Percentiles rank a stretch among this genome's conserved stretches.
Conservation (phyloP, 345 rosid genomes). For the Cardamine occulta region DNA sequence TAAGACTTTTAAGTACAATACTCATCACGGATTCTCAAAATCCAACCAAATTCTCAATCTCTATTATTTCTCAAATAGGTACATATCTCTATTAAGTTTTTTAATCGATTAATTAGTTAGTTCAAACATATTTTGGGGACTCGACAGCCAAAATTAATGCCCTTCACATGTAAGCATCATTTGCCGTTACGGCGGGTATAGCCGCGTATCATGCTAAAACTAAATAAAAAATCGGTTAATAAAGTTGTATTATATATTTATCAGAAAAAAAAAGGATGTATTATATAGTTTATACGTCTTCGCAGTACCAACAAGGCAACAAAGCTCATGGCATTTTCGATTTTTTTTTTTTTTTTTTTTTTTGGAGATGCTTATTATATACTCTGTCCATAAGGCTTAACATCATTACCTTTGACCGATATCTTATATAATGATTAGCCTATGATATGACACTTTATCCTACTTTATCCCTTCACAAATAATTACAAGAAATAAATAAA, state of each 20-base stretch:
- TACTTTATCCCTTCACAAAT: conserved; percentile 26
- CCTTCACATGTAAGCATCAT: conserved; percentile 71
- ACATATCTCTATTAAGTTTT: conserved; percentile 5
- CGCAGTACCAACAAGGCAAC: conserved; percentile 35
- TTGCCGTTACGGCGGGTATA: conserved; percentile 63
- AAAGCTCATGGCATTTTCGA: conserved; percentile 31
- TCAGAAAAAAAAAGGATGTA: neutral
- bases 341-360: neutral
- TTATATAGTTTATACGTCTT: conserved; percentile 19
- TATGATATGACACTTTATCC: conserved; percentile 36
- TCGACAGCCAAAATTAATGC: conserved; percentile 45
- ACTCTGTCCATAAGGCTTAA: conserved; percentile 4
- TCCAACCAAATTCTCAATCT: conserved; percentile 40
- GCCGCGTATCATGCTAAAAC: conserved; percentile 54
- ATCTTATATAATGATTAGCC: conserved; percentile 36
- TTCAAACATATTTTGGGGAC: conserved; percentile 24
- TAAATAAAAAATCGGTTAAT: conserved; percentile 23
- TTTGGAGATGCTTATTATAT: neutral
- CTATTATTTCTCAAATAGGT: conserved; percentile 22
- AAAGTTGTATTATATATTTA: conserved; percentile 25
- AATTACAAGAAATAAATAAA: neutral
- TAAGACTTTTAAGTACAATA: conserved; percentile 38
- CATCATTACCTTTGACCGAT: conserved; percentile 38
- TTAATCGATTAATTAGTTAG: neutral
- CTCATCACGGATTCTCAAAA: conserved; percentile 34